A percentile compares a stretch with the other conserved stretches of the same genome.
These are phyloP conservation scores for Jatropha podagrica DNA, from an alignment of 441 rosid genomes.

Conservation along the genomic window DNA sequence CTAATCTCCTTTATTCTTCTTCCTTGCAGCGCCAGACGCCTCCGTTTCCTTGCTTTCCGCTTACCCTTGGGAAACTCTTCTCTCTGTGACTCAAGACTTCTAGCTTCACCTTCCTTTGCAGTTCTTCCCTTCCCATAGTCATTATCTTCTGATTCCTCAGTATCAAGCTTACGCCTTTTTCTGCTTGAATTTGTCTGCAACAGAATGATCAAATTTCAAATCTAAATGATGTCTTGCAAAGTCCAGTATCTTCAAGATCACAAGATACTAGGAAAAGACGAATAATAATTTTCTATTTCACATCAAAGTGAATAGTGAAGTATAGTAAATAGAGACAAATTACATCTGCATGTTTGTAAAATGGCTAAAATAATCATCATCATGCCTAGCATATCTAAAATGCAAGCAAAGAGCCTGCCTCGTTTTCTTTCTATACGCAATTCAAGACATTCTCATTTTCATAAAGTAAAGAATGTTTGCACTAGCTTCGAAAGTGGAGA, in stretches of 20 bases:
- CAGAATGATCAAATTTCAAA: slow-evolving; percentile 20
- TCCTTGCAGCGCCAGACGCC: slow-evolving; percentile 69
- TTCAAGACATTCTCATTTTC: too few species aligned
- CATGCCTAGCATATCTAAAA: neutral
- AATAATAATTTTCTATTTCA: neutral
- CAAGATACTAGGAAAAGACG: too few species aligned
- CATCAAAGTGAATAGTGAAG: neutral
- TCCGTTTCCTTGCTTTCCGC: slow-evolving; percentile 74
- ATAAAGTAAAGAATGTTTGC: too few species aligned
- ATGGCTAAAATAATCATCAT: neutral
- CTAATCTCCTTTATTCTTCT: slow-evolving; percentile 60
- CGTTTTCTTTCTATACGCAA: too few species aligned
- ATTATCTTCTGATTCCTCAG: slow-evolving; percentile 71
- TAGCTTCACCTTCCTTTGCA: slow-evolving; percentile 45
- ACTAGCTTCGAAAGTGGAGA: too few species aligned
- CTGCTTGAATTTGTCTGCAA: slow-evolving; percentile 80
- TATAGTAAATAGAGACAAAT: neutral
- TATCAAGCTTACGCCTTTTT: slow-evolving; percentile 80
- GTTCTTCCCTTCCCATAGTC: slow-evolving; percentile 49
- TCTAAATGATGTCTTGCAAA: neutral
- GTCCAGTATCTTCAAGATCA: neutral
- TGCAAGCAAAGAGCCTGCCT: neutral
- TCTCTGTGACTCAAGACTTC: slow-evolving; percentile 58
- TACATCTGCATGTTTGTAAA: too few species aligned
- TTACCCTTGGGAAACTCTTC: slow-evolving; percentile 86